Conservation (phyloP, 2,329 filamentous ascomycete genomes). For the Penicillium sp. region DNA sequence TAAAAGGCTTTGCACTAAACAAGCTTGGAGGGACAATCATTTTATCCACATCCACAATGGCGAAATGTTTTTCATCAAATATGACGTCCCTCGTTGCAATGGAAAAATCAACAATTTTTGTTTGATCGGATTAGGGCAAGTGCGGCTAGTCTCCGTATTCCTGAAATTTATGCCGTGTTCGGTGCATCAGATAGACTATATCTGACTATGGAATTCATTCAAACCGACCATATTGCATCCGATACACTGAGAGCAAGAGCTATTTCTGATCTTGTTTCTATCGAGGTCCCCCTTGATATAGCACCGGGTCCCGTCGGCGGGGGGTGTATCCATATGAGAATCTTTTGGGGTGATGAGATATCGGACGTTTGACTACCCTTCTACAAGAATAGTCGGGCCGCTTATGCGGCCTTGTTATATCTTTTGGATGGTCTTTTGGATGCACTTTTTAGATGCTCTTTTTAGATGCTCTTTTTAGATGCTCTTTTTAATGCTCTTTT, state of each 20-base stretch:
- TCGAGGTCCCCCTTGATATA: background rate
- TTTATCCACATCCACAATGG: background rate
- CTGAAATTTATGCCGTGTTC: background rate
- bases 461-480: no score
- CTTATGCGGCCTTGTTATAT: no score
- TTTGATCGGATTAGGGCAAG: background rate
- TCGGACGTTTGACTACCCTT: background rate
- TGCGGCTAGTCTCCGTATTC: background rate
- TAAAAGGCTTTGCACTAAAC: background rate
- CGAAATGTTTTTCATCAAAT: background rate
- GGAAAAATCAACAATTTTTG: background rate
- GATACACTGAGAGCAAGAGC: background rate
- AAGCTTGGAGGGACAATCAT: background rate
- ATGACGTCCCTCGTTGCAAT: background rate
- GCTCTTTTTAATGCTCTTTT: no score
- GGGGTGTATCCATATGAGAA: background rate
- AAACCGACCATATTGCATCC: background rate
- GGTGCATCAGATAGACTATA: background rate
- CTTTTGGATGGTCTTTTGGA: no score
- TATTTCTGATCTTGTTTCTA: background rate
- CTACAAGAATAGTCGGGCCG: background rate
- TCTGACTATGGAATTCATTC: background rate
- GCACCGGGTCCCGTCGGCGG: background rate
- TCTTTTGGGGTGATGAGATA: background rate
- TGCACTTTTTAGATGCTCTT: no score